These are phyloP conservation scores for Quercus lobata DNA, from an alignment of 331 rosid species.

Conservation along the genomic window DNA sequence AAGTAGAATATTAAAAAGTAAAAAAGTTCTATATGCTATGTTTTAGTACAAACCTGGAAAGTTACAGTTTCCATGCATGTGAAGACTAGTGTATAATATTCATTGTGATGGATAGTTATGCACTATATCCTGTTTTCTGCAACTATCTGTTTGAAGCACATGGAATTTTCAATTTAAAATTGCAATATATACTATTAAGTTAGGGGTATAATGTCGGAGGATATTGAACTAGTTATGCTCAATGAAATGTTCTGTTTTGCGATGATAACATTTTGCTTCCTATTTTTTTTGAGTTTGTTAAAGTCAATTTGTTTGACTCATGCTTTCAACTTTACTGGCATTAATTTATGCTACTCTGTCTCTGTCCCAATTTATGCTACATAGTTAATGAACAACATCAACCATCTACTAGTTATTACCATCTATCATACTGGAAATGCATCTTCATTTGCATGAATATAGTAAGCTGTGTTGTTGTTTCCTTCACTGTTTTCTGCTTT, in stretches of 20 bases:
- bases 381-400: background rate
- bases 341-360: background rate
- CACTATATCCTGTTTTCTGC: too few species aligned
- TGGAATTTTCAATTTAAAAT: too few species aligned
- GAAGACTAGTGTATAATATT: too few species aligned
- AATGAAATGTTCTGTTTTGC: background rate
- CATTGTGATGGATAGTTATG: too few species aligned
- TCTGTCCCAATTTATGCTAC: background rate
- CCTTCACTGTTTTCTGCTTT: background rate
- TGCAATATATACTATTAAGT: background rate
- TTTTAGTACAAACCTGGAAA: too few species aligned
- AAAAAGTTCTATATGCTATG: too few species aligned
- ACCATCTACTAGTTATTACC: background rate
- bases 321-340: background rate
- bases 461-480: background rate
- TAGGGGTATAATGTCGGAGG: background rate
- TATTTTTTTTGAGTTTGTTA: background rate
- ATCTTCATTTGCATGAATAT: background rate
- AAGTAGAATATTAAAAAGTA: too few species aligned
- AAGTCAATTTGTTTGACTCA: background rate
- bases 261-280: background rate
- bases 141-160: too few species aligned
- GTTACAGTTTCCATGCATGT: too few species aligned
- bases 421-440: background rate
- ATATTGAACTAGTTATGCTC: background rate